phyloP scores from a whole-genome alignment of 129 eudicot genomes.

The Erigeron canadensis region DNA sequence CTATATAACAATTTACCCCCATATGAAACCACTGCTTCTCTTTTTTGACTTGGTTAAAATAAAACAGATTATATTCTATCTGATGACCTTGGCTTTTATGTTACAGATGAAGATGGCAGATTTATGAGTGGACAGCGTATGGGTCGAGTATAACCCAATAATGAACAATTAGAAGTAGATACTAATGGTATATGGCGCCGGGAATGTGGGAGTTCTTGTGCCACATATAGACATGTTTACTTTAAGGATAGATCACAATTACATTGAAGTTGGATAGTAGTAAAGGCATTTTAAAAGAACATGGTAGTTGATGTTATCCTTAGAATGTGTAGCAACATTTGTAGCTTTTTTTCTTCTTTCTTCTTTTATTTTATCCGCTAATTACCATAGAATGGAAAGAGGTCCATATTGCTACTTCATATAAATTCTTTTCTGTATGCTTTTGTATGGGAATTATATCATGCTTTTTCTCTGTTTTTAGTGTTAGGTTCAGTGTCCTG shows the following conservation, averaged over 20 bases:
- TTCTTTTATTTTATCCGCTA: not conserved
- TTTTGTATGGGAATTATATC: not conserved
- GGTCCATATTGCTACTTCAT: slow-evolving; percentile 10
- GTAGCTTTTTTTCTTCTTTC: not conserved
- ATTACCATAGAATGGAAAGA: slow-evolving; percentile 14
- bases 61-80: not conserved
- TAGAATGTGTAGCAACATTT: slow-evolving; percentile 2
- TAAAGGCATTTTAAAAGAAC: slow-evolving; percentile 25
- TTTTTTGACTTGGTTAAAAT: not conserved
- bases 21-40: too few relatives aligned
- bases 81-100: slow-evolving; percentile 1
- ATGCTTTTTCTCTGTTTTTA: not conserved
- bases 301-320: slow-evolving; percentile 10
- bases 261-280: slow-evolving; percentile 11
- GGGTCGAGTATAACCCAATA: slow-evolving; percentile 32
- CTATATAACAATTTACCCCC: too few relatives aligned
- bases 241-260: slow-evolving; percentile 21
- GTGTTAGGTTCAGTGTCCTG: too few relatives aligned
- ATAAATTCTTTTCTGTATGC: slow-evolving; percentile 15
- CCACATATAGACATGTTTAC: slow-evolving; percentile 13
- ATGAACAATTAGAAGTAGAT: slow-evolving; percentile 16
- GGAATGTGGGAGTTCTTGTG: slow-evolving; percentile 4
- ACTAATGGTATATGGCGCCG: slow-evolving; percentile 19
- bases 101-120: slow-evolving; percentile 41
- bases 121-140: slow-evolving; percentile 39